Evolutionary conservation across 768 basidiomycete species (phyloP), one percentile per base, ranked within the genome.

Genomic region (Imleria badia): DNA sequence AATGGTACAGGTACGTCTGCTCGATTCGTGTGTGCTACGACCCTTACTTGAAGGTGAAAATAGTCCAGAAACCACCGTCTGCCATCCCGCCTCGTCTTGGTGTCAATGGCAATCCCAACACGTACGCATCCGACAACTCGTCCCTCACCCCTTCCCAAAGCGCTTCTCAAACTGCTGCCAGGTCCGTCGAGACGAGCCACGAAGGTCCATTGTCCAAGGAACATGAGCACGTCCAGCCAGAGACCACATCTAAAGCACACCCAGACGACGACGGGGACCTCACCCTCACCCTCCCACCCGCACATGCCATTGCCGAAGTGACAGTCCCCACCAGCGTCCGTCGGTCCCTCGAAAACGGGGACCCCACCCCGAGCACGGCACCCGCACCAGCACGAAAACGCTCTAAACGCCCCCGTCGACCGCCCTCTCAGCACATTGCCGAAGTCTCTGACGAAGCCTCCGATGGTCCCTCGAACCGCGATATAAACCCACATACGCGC

Each of bases 61-160:
- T n/a, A n/a, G n/a, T n/a, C 5, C 48, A 61, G 19, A 56, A 54
- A 56, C 20, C 19, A 9, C 33, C 31, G 11, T 22, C 22, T 6
- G 40, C 56, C 10, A 35, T 59, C 13, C 52, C 53, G 20, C 39
- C 39, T 15, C 64, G 40, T 38, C 50, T 33, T n/a, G n/a, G n/a
- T n/a, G n/a, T n/a, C 20, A 5, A 35, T 29, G n/a, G 44, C 35
- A 51, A 41, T 60, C 69, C n/a, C 56, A 72, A 35, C 55, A 60
- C 52, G 40, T 69, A 52, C 65, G 66, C 73, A 5, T 83, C 83
- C 50, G 82, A 85, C 66, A 66, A 79, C 14, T 83, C 82, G n/a
- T 87, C 86, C 2, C 72, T 89, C 57, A 80, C 83, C 0, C 87
- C 87, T n/a, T 89, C 87, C 8, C 88, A 89, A 58, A 88, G 86